A percentile compares a stretch with the other conserved stretches of the same genome.
These are phyloP conservation scores for Tetrahymena elliotti DNA, from an alignment of 73 alveolate genomes.

Conservation along the genomic window DNA sequence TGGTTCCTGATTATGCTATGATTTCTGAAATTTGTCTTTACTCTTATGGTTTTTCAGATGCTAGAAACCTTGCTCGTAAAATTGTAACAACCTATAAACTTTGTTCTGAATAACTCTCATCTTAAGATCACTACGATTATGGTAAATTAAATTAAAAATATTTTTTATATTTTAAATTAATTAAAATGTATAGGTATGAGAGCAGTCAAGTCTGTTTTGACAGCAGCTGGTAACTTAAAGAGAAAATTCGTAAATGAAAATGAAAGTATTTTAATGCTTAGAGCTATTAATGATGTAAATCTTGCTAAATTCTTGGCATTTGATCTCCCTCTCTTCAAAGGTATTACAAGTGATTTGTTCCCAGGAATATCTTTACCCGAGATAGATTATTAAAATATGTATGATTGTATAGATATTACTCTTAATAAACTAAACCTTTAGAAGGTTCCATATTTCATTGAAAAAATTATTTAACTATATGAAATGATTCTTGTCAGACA, in stretches of 20 bases:
- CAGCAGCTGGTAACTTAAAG: conserved; percentile 96
- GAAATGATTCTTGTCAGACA: conserved; percentile 98
- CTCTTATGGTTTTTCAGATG: conserved; percentile 93
- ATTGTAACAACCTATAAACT: conserved; percentile 90
- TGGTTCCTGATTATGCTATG: conserved; percentile 97
- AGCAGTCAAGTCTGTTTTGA: conserved; percentile 90
- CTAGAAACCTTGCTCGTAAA: conserved; percentile 87
- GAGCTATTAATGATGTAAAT: conserved; percentile 97
- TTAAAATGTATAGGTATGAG: conserved; percentile 54
- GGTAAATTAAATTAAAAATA: conserved; percentile 39
- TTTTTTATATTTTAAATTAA: background rate
- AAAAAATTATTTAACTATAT: conserved; percentile 92
- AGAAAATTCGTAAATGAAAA: conserved; percentile 86
- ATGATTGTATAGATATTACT: conserved; percentile 70
- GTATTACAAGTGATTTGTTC: conserved; percentile 96
- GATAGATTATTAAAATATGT: conserved; percentile 91
- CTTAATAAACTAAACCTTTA: conserved; percentile 69
- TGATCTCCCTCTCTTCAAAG: conserved; percentile 94
- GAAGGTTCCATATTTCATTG: conserved; percentile 84
- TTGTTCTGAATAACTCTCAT: conserved; percentile 94
- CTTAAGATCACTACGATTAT: conserved; percentile 94
- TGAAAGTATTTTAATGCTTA: conserved; percentile 91
- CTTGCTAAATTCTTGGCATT: conserved; percentile 95
- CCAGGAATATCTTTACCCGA: conserved; percentile 96
- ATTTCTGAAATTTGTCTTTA: conserved; percentile 96